phyloP scores from a whole-genome alignment of 306 rosid species.

The Sphenostylis stenocarpa region DNA sequence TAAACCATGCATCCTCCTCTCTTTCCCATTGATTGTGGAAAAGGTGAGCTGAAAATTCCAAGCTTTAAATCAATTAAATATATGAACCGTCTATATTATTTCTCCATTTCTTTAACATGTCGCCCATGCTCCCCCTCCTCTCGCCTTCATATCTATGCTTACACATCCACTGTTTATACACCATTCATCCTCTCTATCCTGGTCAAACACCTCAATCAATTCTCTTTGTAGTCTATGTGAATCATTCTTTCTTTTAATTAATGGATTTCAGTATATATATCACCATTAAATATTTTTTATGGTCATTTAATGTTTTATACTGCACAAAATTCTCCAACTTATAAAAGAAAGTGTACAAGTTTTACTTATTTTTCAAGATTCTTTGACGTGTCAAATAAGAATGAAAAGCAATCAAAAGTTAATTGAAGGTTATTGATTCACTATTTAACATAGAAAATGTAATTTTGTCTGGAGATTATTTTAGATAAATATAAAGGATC shows the following conservation, averaged over 20 bases:
- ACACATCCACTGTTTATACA: background rate
- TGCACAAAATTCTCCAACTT: too few species aligned
- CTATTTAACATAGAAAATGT: too few species aligned
- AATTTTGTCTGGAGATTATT: too few species aligned
- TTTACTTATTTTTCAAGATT: too few species aligned
- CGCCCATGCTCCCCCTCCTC: background rate
- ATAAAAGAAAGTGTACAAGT: too few species aligned
- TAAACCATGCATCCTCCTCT: background rate
- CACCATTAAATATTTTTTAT: background rate
- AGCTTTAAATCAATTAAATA: background rate
- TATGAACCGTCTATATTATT: background rate
- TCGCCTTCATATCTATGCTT: background rate
- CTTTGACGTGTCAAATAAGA: too few species aligned
- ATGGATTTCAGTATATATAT: background rate
- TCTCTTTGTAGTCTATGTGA: background rate
- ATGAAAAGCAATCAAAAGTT: too few species aligned
- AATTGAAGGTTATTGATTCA: too few species aligned
- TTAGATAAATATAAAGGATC: too few species aligned
- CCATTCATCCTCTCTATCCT: background rate
- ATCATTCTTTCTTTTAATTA: background rate
- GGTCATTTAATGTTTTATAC: too few species aligned
- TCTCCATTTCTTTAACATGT: conserved; percentile 9
- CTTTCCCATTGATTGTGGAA: conserved; percentile 29
- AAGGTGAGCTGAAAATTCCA: background rate
- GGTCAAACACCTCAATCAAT: background rate